These are phyloP conservation scores for Amesomyces nigricolor DNA, from an alignment of 2,329 filamentous ascomycete species.

Conservation along the genomic window DNA sequence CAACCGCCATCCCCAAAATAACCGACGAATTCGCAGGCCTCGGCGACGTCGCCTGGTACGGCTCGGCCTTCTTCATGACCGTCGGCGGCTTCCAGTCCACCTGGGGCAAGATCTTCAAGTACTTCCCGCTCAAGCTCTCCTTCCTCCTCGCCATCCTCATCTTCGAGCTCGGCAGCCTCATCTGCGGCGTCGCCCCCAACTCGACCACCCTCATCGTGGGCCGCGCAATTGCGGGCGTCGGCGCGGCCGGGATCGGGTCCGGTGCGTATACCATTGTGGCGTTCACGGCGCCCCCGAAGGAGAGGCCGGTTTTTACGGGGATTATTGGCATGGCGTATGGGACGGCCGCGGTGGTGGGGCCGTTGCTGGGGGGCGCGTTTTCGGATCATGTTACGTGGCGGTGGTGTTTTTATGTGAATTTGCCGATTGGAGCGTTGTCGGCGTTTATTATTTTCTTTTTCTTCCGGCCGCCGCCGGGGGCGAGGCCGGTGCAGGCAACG, in stretches of 20 bases:
- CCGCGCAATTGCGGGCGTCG: constrained; percentile 19
- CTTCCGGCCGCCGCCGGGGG: constrained; percentile 32
- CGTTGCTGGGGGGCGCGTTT: constrained; percentile 23
- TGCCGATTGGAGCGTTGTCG: constrained; percentile 23
- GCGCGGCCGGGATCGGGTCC: constrained; percentile 19
- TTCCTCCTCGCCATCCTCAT: constrained; percentile 19
- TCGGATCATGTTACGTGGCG: constrained; percentile 21
- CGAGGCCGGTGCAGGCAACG: constrained; percentile 30
- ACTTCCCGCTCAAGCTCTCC: constrained; percentile 19
- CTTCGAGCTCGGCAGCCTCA: constrained; percentile 20
- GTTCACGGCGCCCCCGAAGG: constrained; percentile 13
- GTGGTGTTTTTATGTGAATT: constrained; percentile 27
- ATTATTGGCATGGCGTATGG: constrained; percentile 19
- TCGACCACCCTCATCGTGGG: constrained; percentile 19
- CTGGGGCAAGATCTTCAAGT: constrained; percentile 21
- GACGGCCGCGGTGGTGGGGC: constrained; percentile 21
- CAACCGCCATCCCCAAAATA: constrained; percentile 24
- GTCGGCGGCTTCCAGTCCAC: constrained; percentile 21
- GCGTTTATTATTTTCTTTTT: constrained; percentile 23
- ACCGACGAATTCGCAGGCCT: constrained; percentile 23
- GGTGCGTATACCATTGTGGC: constrained; percentile 20
- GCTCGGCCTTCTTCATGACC: constrained; percentile 25
- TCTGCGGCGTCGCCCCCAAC: constrained; percentile 20
- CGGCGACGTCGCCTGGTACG: constrained; percentile 23
- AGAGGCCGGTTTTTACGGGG: constrained; percentile 20